Evolutionary conservation across 148 eudicot species (phyloP), one percentile per base, ranked within the genome.

Genomic region (Agrostemma githago): DNA sequence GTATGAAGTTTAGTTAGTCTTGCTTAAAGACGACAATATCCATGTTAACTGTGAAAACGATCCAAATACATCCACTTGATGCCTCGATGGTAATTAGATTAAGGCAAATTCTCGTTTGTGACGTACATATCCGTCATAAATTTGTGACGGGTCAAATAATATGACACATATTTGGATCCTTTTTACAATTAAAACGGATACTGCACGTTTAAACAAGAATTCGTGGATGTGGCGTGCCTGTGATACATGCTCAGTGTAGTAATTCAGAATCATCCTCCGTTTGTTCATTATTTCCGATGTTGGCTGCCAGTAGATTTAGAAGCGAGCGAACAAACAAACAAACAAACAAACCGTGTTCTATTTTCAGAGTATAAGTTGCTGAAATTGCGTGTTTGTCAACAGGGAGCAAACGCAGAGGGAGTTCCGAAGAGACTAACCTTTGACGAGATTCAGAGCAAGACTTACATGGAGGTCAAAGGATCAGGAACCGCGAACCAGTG

Each of bases 401-500:
- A 96, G 99, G 97, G 97, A 75, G 99, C 99, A 65, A 88, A 68
- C 76, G 99, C 99, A 51, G 99, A 95, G 75, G 90, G 92, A 62
- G 84, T 5, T 48, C 90, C 97, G 3, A 90, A 92, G 77, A 72
- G 99, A 81, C 82, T 92, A 56, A 96, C 99, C 65, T 96, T 58
- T 42, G 97, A 96, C 65, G 99, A 96, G 76, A 86, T 92, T 76
- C 99, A 92, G 59, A 92, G 97, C 89, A 96, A 92, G 84, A 92
- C 99, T 11, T 96, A 96, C 89, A 46, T 92, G 20, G 97, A 96
- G 79, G 96, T 96, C 5, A 96, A 96, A 72, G 99, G 99, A 74
- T 89, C 96, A 0, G 99, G 99, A 42, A 96, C 99, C 0, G 99
- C 99, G 5, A 96, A 96, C 89, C 99, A 96, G 64, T 96, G 99